Evolutionary conservation across 2,329 filamentous ascomycete species (phyloP), one percentile per base, ranked within the genome.

Genomic region (Penicillium thymicola): DNA sequence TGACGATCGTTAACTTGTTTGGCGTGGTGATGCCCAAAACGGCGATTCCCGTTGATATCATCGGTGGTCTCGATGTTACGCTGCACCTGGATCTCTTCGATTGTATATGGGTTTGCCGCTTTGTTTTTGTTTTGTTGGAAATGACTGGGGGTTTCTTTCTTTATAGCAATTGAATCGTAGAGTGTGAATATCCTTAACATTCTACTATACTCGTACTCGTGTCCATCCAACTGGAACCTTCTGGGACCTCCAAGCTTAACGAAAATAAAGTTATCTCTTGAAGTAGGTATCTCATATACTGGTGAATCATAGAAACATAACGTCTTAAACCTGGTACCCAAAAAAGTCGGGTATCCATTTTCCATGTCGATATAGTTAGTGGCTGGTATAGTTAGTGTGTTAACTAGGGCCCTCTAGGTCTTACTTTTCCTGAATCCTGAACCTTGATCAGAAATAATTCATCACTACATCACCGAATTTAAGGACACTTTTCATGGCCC

Each of bases 1-100:
- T 42, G 51, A 45, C 16, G 51, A 62, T 59, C 44, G 2, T 36
- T 57, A 23, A 52, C 51, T 27, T 48, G 23, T 41, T 55, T 38
- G 44, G 45, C 38, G 52, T 13, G 27, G 34, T 38, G 43, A 49
- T 21, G 36, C 36, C 27, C 2, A 7, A 10, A 43, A 40, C 10
- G 28, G 23, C 6, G 28, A n/a, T 8, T 43, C 27, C 47, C 11
- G 13, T 37, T 60, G 58, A 53, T 59, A 44, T 60, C 58, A 54
- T 54, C 25, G 27, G 13, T 30, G 28, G 28, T 4, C 23, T 36
- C 11, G 11, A 54, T 54, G 37, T 45, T 43, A 54, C 45, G 9
- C 36, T 48, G 18, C 11, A 11, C 21, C 16, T 27, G 10, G 21
- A 18, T 27, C 8, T 40, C 38, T 25, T 25, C 13, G 16, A 14